Evolutionary conservation across 768 basidiomycete species (phyloP), one percentile per base, ranked within the genome.

Genomic region (Xerocomellus intermedius): DNA sequence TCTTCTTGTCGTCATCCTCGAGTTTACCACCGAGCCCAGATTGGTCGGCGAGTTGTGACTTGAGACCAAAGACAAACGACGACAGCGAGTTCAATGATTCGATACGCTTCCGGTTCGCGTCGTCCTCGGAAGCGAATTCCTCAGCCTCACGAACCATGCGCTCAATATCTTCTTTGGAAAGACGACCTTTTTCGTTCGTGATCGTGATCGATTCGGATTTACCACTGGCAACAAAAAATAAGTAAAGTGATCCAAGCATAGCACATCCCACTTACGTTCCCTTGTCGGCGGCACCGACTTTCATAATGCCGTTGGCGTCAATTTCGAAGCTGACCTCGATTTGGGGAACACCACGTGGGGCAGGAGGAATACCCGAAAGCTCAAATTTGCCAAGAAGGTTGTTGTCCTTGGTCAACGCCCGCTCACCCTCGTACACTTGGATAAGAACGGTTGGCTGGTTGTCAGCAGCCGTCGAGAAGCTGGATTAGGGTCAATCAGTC

Each of bases 341-440:
- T 61, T 98, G 96, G 67, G 96, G 96, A 48, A 94, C 91, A 70
- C 95, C 95, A 59, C 95, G 92, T 62, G 95, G 95, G 2, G 95
- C 90, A 38, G 96, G 94, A 32, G 96, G 94, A 57, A 98, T 97
- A 55, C 91, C 70, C 42, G 84, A 88, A 37, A 98, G 85, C 75
- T 97, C 94, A 73, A 97, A 98, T 73, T 94, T 94, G 76, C 96
- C 95, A 63, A 98, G 89, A 47, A 89, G 86, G 78, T 97, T 96
- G 84, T 97, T 98, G 77, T 98, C 96, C 85, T 96, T 96, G 61
- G 96, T 98, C 66, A 97, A 77, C 44, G 93, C 85, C 69, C 96
- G 94, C 78, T 98, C 95, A 73, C 95, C 95, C 81, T 98, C 95
- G 72, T 79, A 98, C 60, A 98, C 96, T 75, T 98, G 95, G 74